Evolutionary conservation across 106 monocot species (phyloP), one percentile per base, ranked within the genome.

Genomic region (Dendrobium chrysotoxum): DNA sequence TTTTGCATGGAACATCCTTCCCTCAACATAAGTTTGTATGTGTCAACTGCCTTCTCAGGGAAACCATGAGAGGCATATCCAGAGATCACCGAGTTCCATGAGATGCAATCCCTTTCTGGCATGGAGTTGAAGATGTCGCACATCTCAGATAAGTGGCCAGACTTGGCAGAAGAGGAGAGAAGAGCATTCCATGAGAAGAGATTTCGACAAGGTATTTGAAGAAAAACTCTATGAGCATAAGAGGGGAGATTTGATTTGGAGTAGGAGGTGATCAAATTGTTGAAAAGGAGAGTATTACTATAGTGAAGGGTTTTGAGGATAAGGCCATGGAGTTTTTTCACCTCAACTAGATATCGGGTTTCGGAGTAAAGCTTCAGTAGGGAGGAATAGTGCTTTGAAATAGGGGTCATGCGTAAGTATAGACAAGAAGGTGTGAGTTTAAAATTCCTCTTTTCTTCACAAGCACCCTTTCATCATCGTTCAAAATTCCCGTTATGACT

Each of bases 51-150:
- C 20, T 75, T 45, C n/a, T 70, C 53, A 0, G 25, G 71, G 11
- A 67, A 75, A 4, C 79, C 78, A 40, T 23, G 54, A 40, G 20
- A 28, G 9, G 84, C 84, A 39, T 90, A 89, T 46, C 88, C 95
- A 1, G 92, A 85, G 79, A 95, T 86, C 31, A 90, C 39, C 10
- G 90, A 79, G 72, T 95, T 95, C 90, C 90, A 95, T 0, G 95
- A 93, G 38, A 96, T 77, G 46, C 31, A 77, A 64, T 89, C 95
- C 6, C 55, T 83, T 0, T 21, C n/a, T 4, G 93, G 86, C 90
- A 96, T 89, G 2, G 79, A 75, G 5, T 44, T 21, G 75, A 96
- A 96, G 28, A 89, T 74, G 0, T 17, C 10, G 26, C 78, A 68
- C 91, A 93, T 91, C 2, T 89, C 80, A 4, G 70, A 38, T 75